Conservation (phyloP, 495 filamentous ascomycete species). For the Elasticomyces elasticus region DNA sequence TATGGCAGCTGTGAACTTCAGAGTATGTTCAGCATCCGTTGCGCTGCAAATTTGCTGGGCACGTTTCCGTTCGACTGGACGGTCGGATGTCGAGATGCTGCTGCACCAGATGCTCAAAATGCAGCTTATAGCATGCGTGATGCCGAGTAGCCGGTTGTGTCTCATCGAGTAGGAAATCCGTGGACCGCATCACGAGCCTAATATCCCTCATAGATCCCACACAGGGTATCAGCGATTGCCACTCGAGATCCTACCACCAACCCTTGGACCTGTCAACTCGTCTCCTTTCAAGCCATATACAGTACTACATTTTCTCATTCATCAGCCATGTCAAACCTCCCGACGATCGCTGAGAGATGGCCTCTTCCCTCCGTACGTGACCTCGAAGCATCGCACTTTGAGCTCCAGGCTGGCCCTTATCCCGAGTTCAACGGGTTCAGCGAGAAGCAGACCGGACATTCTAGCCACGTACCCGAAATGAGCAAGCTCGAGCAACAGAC, state of each 20-base stretch:
- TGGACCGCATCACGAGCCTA: not conserved
- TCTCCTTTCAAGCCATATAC: no score
- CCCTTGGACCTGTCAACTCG: no score
- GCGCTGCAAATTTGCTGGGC: not conserved
- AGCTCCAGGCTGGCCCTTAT: conserved; percentile 5
- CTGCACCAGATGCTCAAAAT: not conserved
- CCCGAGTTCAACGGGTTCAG: conserved; percentile 2
- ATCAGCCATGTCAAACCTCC: not conserved
- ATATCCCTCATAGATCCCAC: not conserved
- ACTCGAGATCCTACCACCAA: not conserved
- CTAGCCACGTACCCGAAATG: not conserved
- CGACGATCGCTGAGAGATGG: not conserved
- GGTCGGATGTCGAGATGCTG: not conserved
- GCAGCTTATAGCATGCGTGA: no score
- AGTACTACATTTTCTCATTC: no score
- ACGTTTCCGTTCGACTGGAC: not conserved
- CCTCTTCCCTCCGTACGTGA: conserved; percentile 10
- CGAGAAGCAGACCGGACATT: conserved; percentile 1
- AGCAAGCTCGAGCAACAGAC: conserved; percentile 3
- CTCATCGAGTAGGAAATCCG: not conserved
- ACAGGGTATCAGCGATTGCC: not conserved
- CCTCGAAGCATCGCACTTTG: conserved; percentile 7
- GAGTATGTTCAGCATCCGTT: not conserved
- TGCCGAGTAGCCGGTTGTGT: no score
- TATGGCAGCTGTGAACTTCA: not conserved